These are phyloP conservation scores for Conticribra weissflogii DNA, from an alignment of 108 stramenopile species.

Conservation along the genomic window DNA sequence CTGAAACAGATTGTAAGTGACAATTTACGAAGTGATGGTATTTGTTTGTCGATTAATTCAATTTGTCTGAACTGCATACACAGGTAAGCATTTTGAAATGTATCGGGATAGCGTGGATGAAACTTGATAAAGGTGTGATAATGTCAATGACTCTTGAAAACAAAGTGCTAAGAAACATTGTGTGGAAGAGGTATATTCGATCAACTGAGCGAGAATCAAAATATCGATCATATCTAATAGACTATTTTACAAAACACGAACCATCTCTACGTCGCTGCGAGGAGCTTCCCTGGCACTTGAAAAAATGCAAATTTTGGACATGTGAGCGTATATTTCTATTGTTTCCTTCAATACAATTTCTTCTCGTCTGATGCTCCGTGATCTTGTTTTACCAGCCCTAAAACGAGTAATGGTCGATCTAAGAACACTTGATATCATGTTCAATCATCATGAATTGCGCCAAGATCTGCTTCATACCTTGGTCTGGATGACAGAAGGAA, in stretches of 20 bases:
- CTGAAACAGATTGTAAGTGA: too few relatives aligned
- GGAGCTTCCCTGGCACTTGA: conserved; percentile 81
- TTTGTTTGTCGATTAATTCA: too few relatives aligned
- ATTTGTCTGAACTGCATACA: too few relatives aligned
- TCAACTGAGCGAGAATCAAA: conserved; percentile 23
- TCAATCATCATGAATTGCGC: conserved; percentile 38
- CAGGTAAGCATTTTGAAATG: conserved; percentile 24
- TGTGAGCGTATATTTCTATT: too few relatives aligned
- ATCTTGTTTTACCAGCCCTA: conserved; percentile 13
- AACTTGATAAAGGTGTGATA: conserved; percentile 6
- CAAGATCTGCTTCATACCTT: conserved; percentile 66
- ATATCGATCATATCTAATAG: conserved; percentile 46
- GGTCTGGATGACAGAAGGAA: conserved; percentile 12
- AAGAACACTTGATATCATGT: conserved; percentile 64
- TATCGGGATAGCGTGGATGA: conserved; percentile 24
- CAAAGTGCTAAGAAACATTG: conserved; percentile 42
- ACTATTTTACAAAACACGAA: conserved; percentile 42
- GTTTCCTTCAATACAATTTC: too few relatives aligned
- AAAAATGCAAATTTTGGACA: conserved; percentile 60
- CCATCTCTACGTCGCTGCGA: conserved; percentile 63
- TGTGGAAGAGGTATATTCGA: conserved; percentile 48
- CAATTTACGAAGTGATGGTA: too few relatives aligned
- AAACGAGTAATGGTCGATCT: conserved; percentile 60
- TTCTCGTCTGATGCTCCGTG: too few relatives aligned
- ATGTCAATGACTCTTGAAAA: conserved; percentile 55